Base-by-base conservation (phyloP, 768 basidiomycete species). In the Floccularia luteovirens region DNA sequence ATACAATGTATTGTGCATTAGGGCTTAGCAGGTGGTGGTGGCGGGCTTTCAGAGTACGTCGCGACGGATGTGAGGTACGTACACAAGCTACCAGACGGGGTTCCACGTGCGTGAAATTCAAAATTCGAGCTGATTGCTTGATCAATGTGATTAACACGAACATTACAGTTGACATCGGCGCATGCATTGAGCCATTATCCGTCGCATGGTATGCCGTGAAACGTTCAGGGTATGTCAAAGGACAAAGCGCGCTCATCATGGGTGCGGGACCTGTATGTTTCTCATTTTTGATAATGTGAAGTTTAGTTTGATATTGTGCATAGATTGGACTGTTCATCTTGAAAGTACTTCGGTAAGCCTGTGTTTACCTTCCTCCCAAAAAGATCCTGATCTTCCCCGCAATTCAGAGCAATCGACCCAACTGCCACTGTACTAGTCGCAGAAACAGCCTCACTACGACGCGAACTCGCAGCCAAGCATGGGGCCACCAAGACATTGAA, bases 141-240 rank as follows among this genome's bases (percentile, higher is more conserved):
- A 11, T 36, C 6, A 16, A 23, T 10, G 5, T 14, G n/a, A 21
- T 38, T 39, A 21, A 12, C 24, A 33, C 17, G 32, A 13, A 5
- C 25, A n/a, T 7, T 21, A 1, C 30, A 72, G 72, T 74, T 31
- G 71, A 74, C 14, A 47, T 69, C 7, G 72, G 67, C 1, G 71
- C 71, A 2, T 62, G 64, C 45, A 56, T 69, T 10, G 72, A 74
- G 48, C 71, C 72, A 0, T 57, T 74, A 4, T 59, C 69, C 1
- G 69, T 73, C 2, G 68, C 66, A 0, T 69, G 63, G 52, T 63
- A 72, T 35, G 66, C 67, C 1, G 63, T 69, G 13, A 66, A 70
- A 45, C 53, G 57, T 24, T 63, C 65, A 1, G 58, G 59, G 0
- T 65, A 67, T 47, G 55, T 56, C 40, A 42, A 45, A 21, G 68